Evolutionary conservation across 2,329 filamentous ascomycete species (phyloP), one percentile per base, ranked within the genome.

Genomic region (Fusarium sp.): DNA sequence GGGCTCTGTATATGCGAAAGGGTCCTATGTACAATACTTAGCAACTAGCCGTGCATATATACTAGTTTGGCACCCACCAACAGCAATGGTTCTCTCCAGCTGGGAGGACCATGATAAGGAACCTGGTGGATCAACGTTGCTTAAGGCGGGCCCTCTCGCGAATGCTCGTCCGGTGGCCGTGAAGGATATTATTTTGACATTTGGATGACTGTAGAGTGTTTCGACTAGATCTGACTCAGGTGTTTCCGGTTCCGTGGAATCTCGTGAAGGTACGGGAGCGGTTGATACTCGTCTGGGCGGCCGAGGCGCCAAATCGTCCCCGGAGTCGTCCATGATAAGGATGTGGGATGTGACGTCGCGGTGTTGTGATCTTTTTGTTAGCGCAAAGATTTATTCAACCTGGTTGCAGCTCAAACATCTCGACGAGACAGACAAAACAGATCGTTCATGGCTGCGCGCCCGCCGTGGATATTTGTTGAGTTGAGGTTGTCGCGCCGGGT

Each of bases 1-100:
- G 92, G 37, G 96, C 92, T 75, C 93, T 91, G 79, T 98, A 97
- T 70, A 98, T 93, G 70, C 91, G 89, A 66, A 98, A 87, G 2
- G 90, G 88, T 4, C 94, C 94, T 89, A 20, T 15, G 58, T 18
- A 20, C 10, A 18, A 20, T 38, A 30, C n/a, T 63, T 38, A 66
- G 56, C 33, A 38, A 52, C 48, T 26, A n/a, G 15, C 10, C 17
- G 11, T 27, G 26, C 27, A 20, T 26, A 17, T 6, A 27, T 7
- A 38, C 27, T 10, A 8, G 15, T 14, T 27, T 27, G 30, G 14
- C 20, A 44, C 87, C 69, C 83, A 93, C 91, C 91, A 66, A 93
- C 88, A 64, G 94, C 94, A 70, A 97, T 90, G 0, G 93, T 95
- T 75, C 91, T 88, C 80, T 97, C 94, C 3, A 92, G 89, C n/a